These are phyloP conservation scores for Eutypa lata DNA, from an alignment of 2,329 filamentous ascomycete species.

Conservation along the genomic window DNA sequence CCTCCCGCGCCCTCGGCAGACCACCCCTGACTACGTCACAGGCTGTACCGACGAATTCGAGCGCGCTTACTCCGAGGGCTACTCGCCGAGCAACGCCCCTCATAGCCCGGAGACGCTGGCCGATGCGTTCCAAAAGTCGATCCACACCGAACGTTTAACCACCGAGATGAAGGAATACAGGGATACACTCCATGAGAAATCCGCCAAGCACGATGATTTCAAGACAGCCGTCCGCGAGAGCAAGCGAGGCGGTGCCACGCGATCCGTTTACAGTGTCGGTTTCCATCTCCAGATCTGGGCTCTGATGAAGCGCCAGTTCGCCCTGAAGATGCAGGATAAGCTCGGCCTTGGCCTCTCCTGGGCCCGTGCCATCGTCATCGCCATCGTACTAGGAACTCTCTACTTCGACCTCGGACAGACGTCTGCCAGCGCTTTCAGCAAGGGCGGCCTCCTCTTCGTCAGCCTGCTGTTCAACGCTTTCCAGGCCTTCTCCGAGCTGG, in stretches of 20 bases:
- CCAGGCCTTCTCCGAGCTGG: conserved; percentile 77
- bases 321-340: conserved; percentile 82
- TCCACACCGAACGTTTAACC: conserved; percentile 52
- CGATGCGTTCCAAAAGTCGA: conserved; percentile 67
- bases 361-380: conserved; percentile 65
- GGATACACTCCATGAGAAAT: conserved; percentile 58
- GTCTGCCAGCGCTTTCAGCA: conserved; percentile 71
- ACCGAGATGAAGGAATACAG: conserved; percentile 70
- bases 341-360: conserved; percentile 74
- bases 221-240: conserved; percentile 70
- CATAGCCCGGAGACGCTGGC: conserved; percentile 64
- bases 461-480: conserved; percentile 84
- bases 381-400: conserved; percentile 75
- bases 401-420: conserved; percentile 68
- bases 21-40: conserved; percentile 77
- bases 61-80: conserved; percentile 68
- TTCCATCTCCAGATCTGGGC: conserved; percentile 83
- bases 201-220: conserved; percentile 72
- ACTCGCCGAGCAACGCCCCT: conserved; percentile 64
- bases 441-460: conserved; percentile 79
- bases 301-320: conserved; percentile 78
- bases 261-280: conserved; percentile 78
- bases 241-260: conserved; percentile 72
- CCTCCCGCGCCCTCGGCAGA: conserved; percentile 70
- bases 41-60: conserved; percentile 84